phyloP scores from a whole-genome alignment of 208 protist genomes.

The Trypanosoma cruzi region DNA sequence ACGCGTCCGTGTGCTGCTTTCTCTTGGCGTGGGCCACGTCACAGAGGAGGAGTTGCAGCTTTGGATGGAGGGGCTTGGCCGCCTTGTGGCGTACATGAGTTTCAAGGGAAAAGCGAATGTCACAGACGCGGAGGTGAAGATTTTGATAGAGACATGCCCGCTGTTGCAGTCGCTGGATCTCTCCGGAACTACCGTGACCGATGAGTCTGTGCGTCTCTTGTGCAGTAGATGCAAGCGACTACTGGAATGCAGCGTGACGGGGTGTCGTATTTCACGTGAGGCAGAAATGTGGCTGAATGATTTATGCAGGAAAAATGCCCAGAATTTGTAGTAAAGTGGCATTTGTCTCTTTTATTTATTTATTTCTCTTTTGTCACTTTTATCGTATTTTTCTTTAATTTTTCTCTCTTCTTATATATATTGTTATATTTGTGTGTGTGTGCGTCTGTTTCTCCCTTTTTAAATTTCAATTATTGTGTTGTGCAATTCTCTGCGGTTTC shows the following conservation, averaged over 20 bases:
- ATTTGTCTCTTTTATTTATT: neutral
- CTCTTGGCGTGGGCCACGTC: constrained; percentile 7
- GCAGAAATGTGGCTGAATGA: constrained; percentile 1
- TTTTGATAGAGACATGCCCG: constrained; percentile 25
- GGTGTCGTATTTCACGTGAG: constrained; percentile 15
- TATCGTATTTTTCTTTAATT: neutral
- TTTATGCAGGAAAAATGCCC: constrained; percentile 13
- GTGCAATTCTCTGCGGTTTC: too few relatives aligned
- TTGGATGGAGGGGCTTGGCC: constrained; percentile 31
- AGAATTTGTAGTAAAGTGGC: neutral
- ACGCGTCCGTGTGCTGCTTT: constrained; percentile 28
- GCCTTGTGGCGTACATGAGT: constrained; percentile 31
- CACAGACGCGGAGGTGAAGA: constrained; percentile 29
- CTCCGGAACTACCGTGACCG: constrained; percentile 24
- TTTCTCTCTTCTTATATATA: constrained; percentile 22
- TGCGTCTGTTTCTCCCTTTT: neutral
- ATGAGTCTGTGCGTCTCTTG: constrained; percentile 14
- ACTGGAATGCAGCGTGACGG: constrained; percentile 31
- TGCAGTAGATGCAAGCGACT: constrained; percentile 14
- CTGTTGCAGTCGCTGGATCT: constrained; percentile 33
- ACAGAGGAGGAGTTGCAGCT: constrained; percentile 27
- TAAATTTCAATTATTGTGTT: constrained; percentile 5
- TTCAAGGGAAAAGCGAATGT: constrained; percentile 16
- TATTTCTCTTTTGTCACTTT: constrained; percentile 4
- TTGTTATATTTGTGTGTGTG: constrained; percentile 3